phyloP scores from a whole-genome alignment of 495 filamentous ascomycete species.

The Aspergillus cavernicola region DNA sequence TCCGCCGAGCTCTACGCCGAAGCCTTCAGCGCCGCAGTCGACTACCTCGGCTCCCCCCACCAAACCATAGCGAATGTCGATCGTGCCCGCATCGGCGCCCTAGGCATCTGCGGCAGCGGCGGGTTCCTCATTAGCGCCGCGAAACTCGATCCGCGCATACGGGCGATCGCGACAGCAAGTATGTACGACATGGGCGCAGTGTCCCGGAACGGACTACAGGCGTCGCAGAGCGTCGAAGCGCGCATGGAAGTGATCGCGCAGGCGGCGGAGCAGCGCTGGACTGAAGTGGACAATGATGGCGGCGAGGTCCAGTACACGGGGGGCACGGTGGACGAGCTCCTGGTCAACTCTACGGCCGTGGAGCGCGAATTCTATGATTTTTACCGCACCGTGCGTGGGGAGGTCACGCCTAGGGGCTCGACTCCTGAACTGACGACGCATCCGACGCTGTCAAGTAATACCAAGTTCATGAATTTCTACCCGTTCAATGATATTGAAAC shows the following conservation, averaged over 20 bases:
- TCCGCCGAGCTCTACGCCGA: conserved; percentile 34
- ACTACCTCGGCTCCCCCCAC: conserved; percentile 38
- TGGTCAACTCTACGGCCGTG: conserved; percentile 10
- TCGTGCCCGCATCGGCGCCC: conserved; percentile 31
- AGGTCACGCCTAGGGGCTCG: conserved; percentile 18
- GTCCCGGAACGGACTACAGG: conserved; percentile 15
- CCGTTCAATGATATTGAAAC: conserved; percentile 25
- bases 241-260: conserved; percentile 16
- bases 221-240: conserved; percentile 15
- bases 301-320: conserved; percentile 16
- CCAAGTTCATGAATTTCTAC: conserved; percentile 28
- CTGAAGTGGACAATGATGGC: conserved; percentile 20
- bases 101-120: conserved; percentile 41
- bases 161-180: conserved; percentile 34
- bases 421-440: conserved; percentile 19
- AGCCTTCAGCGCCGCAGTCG: conserved; percentile 37
- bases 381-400: conserved; percentile 25
- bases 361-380: conserved; percentile 26
- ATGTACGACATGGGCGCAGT: conserved; percentile 31
- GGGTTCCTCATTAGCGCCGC: conserved; percentile 35
- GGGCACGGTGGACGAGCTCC: conserved; percentile 17
- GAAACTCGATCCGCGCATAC: conserved; percentile 38
- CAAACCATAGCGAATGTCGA: conserved; percentile 29
- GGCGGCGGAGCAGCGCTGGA: conserved; percentile 25
- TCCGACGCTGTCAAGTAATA: conserved; percentile 19